Conservation (phyloP, 495 filamentous ascomycete species). For the Tuber umbilicatum region DNA sequence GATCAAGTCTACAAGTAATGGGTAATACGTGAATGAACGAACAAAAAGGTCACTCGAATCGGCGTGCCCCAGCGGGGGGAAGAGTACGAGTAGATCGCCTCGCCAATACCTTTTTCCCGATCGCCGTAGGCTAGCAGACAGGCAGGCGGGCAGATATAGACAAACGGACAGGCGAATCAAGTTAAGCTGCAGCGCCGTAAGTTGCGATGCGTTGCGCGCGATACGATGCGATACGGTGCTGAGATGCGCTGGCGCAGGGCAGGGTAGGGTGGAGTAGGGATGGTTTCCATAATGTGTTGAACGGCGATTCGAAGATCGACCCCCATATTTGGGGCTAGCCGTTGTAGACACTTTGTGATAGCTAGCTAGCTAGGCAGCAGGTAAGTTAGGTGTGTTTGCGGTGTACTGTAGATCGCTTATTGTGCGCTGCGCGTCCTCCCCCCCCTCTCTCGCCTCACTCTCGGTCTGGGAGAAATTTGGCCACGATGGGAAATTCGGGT, state of each 20-base stretch:
- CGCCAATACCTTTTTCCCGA: background rate
- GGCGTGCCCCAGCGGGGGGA: too few relatives aligned
- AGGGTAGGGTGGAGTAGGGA: background rate
- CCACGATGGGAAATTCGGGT: background rate
- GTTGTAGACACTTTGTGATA: background rate
- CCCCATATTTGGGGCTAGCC: background rate
- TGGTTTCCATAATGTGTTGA: background rate
- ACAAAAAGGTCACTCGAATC: background rate
- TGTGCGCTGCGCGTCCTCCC: background rate
- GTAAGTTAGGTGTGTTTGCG: background rate
- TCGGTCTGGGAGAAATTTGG: background rate
- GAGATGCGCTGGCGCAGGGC: background rate
- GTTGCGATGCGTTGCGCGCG: background rate
- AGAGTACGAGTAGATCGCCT: background rate
- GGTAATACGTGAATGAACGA: background rate
- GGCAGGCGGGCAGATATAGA: background rate
- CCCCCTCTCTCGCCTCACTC: background rate
- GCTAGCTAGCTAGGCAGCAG: background rate
- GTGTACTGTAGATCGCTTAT: background rate
- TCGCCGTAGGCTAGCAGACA: too few relatives aligned
- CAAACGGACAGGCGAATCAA: background rate
- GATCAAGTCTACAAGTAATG: background rate
- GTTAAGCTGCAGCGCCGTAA: background rate
- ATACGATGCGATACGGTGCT: background rate
- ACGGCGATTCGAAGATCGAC: background rate